phyloP scores from a whole-genome alignment of 768 basidiomycete genomes.

The Coprinopsis marcescibilis region DNA sequence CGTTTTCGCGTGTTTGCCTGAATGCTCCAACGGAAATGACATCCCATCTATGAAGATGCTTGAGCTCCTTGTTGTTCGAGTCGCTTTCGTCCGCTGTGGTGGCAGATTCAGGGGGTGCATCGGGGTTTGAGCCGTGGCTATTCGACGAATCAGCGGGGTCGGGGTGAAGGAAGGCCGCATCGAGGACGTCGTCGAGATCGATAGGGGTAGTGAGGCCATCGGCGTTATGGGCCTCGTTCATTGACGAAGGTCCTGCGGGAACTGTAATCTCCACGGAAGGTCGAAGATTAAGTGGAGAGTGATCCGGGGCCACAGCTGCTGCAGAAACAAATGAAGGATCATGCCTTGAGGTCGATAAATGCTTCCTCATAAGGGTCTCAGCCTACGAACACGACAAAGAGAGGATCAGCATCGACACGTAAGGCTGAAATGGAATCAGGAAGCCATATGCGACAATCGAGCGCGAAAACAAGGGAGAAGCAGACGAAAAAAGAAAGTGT shows the following conservation, averaged over 20 bases:
- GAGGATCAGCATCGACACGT: constrained; percentile 13
- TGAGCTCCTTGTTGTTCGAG: constrained; percentile 33
- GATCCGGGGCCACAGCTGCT: constrained; percentile 16
- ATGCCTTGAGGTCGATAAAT: constrained; percentile 22
- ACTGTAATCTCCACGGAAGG: constrained; percentile 9
- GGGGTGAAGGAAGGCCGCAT: constrained; percentile 63
- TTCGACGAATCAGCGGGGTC: constrained; percentile 30
- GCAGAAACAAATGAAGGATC: constrained; percentile 19
- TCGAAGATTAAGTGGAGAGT: constrained; percentile 13
- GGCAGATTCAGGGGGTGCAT: constrained; percentile 24
- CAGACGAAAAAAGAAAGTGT: constrained; percentile 3
- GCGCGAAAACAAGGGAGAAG: neutral
- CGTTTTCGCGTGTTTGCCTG: constrained; percentile 47
- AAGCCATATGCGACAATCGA: constrained; percentile 11
- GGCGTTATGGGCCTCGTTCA: constrained; percentile 16
- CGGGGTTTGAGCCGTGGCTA: constrained; percentile 1
- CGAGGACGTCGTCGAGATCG: constrained; percentile 71
- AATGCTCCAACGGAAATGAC: constrained; percentile 68
- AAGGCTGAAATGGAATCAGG: constrained; percentile 8
- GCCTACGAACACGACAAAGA: constrained; percentile 23
- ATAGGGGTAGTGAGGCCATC: constrained; percentile 43
- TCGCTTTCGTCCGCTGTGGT: constrained; percentile 29
- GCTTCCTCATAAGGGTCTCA: constrained; percentile 30
- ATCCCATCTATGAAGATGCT: constrained; percentile 66
- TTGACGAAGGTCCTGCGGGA: constrained; percentile 11